phyloP scores from a whole-genome alignment of 2,329 filamentous ascomycete species.

The Verticillium tricorpus region DNA sequence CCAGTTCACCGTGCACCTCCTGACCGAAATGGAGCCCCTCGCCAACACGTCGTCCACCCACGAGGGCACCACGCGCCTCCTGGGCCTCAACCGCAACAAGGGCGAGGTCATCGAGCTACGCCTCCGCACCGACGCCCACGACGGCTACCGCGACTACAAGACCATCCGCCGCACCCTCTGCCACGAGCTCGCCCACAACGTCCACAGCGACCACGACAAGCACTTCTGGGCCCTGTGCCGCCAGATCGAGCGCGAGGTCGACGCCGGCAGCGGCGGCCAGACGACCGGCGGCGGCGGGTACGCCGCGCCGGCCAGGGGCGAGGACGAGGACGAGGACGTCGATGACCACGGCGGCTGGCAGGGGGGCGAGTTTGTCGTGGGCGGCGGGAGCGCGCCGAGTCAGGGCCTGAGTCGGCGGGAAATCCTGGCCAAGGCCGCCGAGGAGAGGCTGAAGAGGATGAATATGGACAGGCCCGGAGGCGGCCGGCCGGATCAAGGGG shows the following conservation, averaged over 20 bases:
- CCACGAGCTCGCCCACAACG: constrained; percentile 92
- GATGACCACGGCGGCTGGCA: constrained; percentile 73
- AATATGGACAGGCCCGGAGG: constrained; percentile 18
- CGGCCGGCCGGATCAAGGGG: constrained; percentile 10
- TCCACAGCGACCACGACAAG: constrained; percentile 76
- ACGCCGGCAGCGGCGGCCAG: constrained; percentile 67
- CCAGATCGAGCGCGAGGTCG: constrained; percentile 84
- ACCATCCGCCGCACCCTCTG: constrained; percentile 89
- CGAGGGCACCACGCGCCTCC: constrained; percentile 67
- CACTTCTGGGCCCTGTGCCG: constrained; percentile 88
- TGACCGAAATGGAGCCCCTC: constrained; percentile 94
- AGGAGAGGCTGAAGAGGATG: constrained; percentile 55
- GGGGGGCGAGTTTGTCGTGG: constrained; percentile 73
- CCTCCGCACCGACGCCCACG: constrained; percentile 86
- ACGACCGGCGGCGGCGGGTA: constrained; percentile 67
- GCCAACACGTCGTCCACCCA: constrained; percentile 69
- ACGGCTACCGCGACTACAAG: constrained; percentile 90
- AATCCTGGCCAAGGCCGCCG: constrained; percentile 68
- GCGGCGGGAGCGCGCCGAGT: constrained; percentile 45
- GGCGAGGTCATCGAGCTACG: constrained; percentile 90
- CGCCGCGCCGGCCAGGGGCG: constrained; percentile 46
- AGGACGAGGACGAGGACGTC: constrained; percentile 45
- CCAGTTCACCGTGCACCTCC: constrained; percentile 74
- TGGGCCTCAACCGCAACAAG: constrained; percentile 82
- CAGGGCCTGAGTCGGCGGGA: constrained; percentile 63